These are phyloP conservation scores for Pleurotus salmoneostramineus DNA, from an alignment of 768 basidiomycete genomes.

Conservation along the genomic window DNA sequence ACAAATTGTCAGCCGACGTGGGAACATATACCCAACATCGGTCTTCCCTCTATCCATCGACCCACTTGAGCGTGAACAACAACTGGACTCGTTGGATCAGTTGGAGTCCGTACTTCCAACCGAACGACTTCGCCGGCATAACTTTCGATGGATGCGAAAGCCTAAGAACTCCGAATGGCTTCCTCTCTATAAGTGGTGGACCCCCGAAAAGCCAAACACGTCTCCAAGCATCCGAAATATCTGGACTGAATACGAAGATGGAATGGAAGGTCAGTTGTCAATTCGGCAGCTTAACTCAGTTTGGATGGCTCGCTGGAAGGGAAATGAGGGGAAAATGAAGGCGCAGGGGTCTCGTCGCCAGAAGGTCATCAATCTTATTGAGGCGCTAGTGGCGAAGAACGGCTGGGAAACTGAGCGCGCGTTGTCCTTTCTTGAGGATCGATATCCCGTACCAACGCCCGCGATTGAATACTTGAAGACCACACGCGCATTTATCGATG, in stretches of 20 bases:
- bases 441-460: conserved; percentile 14
- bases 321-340: conserved; percentile 16
- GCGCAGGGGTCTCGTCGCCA: conserved; percentile 18
- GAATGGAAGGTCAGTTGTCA: conserved; percentile 21
- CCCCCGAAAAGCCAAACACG: background rate
- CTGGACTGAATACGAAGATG: conserved; percentile 22
- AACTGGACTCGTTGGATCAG: background rate
- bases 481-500: conserved; percentile 11
- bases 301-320: conserved; percentile 18
- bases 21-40: background rate
- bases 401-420: conserved; percentile 16
- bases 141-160: conserved; percentile 21
- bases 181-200: conserved; percentile 17
- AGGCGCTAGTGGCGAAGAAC: conserved; percentile 13
- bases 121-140: conserved; percentile 9
- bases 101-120: conserved; percentile 5
- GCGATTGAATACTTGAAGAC: conserved; percentile 8
- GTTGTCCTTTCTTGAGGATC: conserved; percentile 17
- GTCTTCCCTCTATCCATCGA: conserved; percentile 7
- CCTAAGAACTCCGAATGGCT: conserved; percentile 22
- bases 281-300: conserved; percentile 9
- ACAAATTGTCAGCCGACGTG: background rate
- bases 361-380: conserved; percentile 20
- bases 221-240: conserved; percentile 15
- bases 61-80: background rate